Evolutionary conservation across 1,139 yeast species (phyloP), one percentile per base, ranked within the genome.

Genomic region (Suhomyces bolitotheri): DNA sequence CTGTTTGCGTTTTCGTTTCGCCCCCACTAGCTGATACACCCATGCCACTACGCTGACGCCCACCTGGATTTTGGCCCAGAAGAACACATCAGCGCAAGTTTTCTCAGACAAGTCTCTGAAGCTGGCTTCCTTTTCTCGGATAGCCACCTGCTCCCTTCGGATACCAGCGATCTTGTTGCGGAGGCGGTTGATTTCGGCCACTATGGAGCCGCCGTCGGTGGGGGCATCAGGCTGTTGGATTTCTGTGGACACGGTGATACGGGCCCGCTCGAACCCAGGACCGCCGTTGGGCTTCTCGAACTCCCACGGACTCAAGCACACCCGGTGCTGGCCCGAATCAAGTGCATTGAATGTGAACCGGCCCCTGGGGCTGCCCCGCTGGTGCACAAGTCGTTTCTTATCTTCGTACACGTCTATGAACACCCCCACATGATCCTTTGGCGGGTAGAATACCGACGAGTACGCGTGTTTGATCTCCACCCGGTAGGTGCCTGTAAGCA

Each of bases 291-390:
- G 8, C 14, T 17, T 15, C 6, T 29, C 46, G 36, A 74, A 74
- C 23, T 78, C 69, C 45, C 77, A 73, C 4, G 88, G 83, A 39
- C 80, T 78, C 50, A 82, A 68, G 60, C 94, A 84, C 31, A 84
- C 72, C 49, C 76, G 66, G 62, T 84, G 92, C 52, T 81, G 86
- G 28, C 94, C 94, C 22, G 80, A 68, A 32, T 79, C 88, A 31
- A 58, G 53, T 1, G 74, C 65, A 24, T 69, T 65, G 51, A 68
- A 65, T 11, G 84, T 75, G 58, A 82, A 81, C 44, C 78, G 81
- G 23, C 88, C 86, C 17, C 62, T 58, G 17, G 85, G 65, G 5
- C 71, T 56, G 11, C 80, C 78, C 52, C 73, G 75, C 57, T 81
- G 88, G 52, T 78, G 76, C 29, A 80, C 80, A 29, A 83, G 85